Evolutionary conservation across 2,329 filamentous ascomycete species (phyloP).

Genomic region (Colletotrichum karsti): DNA sequence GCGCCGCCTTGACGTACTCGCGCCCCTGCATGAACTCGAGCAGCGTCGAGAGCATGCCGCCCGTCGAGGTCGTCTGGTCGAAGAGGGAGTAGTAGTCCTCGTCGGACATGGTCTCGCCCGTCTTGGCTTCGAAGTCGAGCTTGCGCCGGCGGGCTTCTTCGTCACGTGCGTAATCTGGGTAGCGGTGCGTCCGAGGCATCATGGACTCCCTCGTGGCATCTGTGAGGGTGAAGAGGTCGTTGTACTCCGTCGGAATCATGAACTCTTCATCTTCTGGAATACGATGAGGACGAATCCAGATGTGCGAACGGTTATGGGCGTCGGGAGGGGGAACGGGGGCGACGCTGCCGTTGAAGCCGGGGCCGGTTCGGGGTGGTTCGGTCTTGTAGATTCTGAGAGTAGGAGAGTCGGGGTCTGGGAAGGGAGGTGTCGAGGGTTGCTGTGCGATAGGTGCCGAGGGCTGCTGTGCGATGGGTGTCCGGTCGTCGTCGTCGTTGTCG

Average conservation of each 20-base stretch:
- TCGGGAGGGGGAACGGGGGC: not conserved
- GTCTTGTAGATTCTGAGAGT: not conserved
- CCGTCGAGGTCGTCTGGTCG: conserved; percentile 24
- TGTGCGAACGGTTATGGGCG: not conserved
- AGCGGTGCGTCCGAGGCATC: conserved; percentile 3
- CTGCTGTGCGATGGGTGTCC: not conserved
- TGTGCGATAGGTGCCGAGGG: not conserved
- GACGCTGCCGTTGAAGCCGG: conserved; percentile 3
- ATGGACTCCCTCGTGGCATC: not conserved
- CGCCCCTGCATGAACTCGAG: conserved; percentile 26
- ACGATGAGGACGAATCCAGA: conserved; percentile 1
- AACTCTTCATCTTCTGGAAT: not conserved
- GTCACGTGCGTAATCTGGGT: conserved; percentile 10
- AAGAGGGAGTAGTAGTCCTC: conserved; percentile 21
- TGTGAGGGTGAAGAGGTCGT: not conserved
- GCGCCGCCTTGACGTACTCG: conserved; percentile 11
- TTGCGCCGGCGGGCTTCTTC: conserved; percentile 14
- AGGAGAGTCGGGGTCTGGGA: not conserved
- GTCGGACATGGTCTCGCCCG: conserved; percentile 22
- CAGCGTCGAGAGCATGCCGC: conserved; percentile 24
- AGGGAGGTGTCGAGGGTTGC: not conserved
- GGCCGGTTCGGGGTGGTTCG: not conserved
- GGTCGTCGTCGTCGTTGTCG: not conserved
- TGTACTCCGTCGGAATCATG: not conserved
- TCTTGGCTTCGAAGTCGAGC: conserved; percentile 12